These are phyloP conservation scores for Leptodontidium sp. DNA, from an alignment of 2,329 filamentous ascomycete species.

Conservation along the genomic window DNA sequence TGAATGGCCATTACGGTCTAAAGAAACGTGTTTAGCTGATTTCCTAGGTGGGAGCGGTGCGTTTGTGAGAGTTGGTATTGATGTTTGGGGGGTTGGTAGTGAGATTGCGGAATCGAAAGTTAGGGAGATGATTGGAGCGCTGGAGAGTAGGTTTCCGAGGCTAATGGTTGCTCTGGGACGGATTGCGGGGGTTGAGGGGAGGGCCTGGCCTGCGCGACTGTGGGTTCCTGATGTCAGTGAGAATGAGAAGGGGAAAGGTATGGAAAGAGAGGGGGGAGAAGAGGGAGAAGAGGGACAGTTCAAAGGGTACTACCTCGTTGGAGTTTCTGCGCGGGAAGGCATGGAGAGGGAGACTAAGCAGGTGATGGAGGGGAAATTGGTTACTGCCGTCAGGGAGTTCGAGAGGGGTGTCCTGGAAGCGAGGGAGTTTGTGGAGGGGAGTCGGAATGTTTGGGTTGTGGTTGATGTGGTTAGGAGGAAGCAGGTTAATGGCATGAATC, in stretches of 20 bases:
- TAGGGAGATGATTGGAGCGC: conserved; percentile 26
- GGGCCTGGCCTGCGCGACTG: conserved; percentile 32
- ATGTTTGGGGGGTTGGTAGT: conserved; percentile 29
- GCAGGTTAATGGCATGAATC: conserved; percentile 22
- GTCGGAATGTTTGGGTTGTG: conserved; percentile 23
- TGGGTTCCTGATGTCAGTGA: neutral
- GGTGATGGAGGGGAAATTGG: conserved; percentile 28
- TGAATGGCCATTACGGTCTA: conserved; percentile 22
- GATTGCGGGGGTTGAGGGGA: conserved; percentile 25
- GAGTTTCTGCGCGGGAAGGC: conserved; percentile 21
- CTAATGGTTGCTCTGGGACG: conserved; percentile 26
- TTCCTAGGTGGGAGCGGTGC: conserved; percentile 29
- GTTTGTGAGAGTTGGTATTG: conserved; percentile 26
- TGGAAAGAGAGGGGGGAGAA: neutral
- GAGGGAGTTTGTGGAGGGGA: conserved; percentile 27
- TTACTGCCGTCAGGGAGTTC: conserved; percentile 31
- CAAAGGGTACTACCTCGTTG: conserved; percentile 31
- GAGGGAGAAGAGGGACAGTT: conserved; percentile 11
- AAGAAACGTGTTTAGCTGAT: conserved; percentile 10
- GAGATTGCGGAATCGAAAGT: conserved; percentile 27
- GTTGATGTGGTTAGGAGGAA: conserved; percentile 27
- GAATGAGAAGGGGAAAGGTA: neutral
- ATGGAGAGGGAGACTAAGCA: conserved; percentile 27
- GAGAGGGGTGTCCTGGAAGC: conserved; percentile 25
- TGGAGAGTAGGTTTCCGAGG: conserved; percentile 32